phyloP scores from a whole-genome alignment of 768 basidiomycete species.

The Boletus speciosus region DNA sequence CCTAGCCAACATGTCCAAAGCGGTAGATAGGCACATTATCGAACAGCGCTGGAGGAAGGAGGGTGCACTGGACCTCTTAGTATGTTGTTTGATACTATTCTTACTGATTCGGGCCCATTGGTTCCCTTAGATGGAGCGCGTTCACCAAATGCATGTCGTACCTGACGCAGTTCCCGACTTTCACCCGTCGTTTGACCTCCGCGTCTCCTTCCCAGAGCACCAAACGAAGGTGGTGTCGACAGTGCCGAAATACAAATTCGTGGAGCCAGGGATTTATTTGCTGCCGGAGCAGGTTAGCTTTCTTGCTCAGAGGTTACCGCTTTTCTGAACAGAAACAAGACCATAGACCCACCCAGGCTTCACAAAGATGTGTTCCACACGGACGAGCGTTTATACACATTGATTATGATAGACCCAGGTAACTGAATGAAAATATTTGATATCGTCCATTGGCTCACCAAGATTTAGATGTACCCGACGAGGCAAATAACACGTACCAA shows the following conservation, averaged over 20 bases:
- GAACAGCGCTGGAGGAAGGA: constrained; percentile 85
- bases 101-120: not conserved
- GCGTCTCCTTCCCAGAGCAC: constrained; percentile 50
- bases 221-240: constrained; percentile 16
- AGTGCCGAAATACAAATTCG: constrained; percentile 33
- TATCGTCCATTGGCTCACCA: constrained; percentile 5
- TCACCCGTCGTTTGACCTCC: constrained; percentile 72
- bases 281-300: constrained; percentile 60
- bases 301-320: not conserved
- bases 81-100: constrained; percentile 22
- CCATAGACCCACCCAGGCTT: constrained; percentile 58
- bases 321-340: constrained; percentile 40
- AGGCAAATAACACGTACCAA: constrained; percentile 57
- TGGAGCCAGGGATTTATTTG: constrained; percentile 72
- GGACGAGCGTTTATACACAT: constrained; percentile 78
- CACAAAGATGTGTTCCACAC: constrained; percentile 78
- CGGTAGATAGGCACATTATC: constrained; percentile 72
- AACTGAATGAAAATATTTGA: constrained; percentile 27
- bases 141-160: constrained; percentile 87
- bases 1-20: constrained; percentile 63
- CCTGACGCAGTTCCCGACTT: constrained; percentile 80
- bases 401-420: constrained; percentile 89
- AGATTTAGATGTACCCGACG: constrained; percentile 77
- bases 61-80: constrained; percentile 80
- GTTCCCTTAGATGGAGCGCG: constrained; percentile 75